Base-by-base conservation (phyloP, 2,329 filamentous ascomycete species). In the Neodidymelliopsis sp. region DNA sequence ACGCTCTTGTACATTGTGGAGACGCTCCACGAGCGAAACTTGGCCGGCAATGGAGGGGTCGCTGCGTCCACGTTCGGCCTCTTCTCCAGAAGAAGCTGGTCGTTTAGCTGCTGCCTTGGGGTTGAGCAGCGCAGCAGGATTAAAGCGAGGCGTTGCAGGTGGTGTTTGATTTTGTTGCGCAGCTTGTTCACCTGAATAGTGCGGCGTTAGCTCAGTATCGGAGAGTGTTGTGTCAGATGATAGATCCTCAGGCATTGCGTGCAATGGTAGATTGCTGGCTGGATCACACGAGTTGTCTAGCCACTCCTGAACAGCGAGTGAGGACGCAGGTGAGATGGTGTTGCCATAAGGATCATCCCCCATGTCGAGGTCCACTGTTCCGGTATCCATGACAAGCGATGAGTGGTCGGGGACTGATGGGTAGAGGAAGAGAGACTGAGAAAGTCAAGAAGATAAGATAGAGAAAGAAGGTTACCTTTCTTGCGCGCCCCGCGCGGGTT, bases 1-100 rank as follows among this genome's bases (percentile, higher is more conserved):
- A 19, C 91, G 87, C 40, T 87, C 81, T 57, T 89, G 82, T 11
- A 95, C 83, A 57, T 87, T 86, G 68, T 92, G 90, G 67, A 91
- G 79, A 23, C 84, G 82, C 70, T 95, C 90, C 34, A 96, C 84
- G 75, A 91, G 84, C 45, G 75, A 74, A 8, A 81, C 79, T 58
- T 84, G 80, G 19, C 83, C 82, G 22, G 41, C 24, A 16, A 49
- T 58, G 13, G 53, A 51, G 10, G 53, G 43, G 6, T 65, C 61
- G 4, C 61, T 55, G 29, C 60, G 54, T 36, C 64, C 66, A 18
- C 63, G 58, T 18, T 68, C 62, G 15, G 31, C 22, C 5, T 60
- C 60, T 18, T 41, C 48, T 22, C 59, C 56, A 6, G 59, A 53
- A 5, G 63, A 60, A 1, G 65, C 69, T 27, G 69, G 62, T 5